Evolutionary conservation across 768 basidiomycete genomes (phyloP), one percentile per base, ranked within the genome.

Genomic region (Lactarius vividus): DNA sequence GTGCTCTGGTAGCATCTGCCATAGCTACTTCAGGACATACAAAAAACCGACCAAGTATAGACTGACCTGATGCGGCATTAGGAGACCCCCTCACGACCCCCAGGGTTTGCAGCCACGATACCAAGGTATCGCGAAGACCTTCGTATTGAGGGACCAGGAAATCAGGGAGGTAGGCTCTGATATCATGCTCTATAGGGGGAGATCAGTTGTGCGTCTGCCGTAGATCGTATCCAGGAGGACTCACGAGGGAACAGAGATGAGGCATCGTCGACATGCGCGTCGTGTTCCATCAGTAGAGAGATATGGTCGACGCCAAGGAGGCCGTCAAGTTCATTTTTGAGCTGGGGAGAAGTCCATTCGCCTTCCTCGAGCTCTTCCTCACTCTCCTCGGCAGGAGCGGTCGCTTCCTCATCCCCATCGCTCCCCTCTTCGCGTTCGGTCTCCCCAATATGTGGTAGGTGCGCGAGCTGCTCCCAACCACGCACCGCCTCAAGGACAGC

Each of bases 401-500:
- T 35, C 20, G 37, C 60, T 52, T 71, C 74, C 13, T 74, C 73
- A 28, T 77, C 78, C 15, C 78, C 77, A 26, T 66, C 75, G 16
- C 73, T 76, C 23, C 71, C 74, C 33, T 76, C 76, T 28, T 74
- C 83, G 71, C 86, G 86, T 31, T 80, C 83, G 9, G 84, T 82
- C 57, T 91, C 88, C 67, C 88, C 87, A 73, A 90, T 88, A 63
- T 89, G 89, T 2, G 87, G 87, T 23, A 91, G 76, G 1, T 83
- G 83, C 15, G 88, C 86, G 9, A 87, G 81, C 52, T 83, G 87
- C 74, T 94, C 92, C 88, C 92, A 98, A 16, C 95, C 96, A 56
- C 94, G 87, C 18, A 98, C 95, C 20, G 96, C 96, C 71, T 96
- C 96, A 33, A 97, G 84, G 57, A 98, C 96, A 2, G 94, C 95